Evolutionary conservation across 805 yeast species (phyloP).

Genomic region (Kazachstania bromeliacearum): DNA sequence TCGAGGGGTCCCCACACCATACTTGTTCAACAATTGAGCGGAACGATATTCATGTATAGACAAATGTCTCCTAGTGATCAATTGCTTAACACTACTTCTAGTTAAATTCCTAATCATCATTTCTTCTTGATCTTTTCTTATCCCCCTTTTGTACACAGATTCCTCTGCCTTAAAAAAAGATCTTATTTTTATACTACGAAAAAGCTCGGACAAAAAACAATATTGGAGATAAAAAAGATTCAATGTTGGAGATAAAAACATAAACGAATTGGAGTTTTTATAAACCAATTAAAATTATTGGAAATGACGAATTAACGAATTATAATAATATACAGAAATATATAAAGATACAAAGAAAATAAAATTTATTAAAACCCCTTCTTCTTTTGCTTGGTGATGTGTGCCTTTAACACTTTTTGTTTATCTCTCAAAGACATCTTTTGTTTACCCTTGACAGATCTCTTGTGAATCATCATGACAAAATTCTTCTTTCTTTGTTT

Average conservation of each 20-base stretch:
- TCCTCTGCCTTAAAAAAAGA: too few species aligned
- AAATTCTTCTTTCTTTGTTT: slow-evolving; percentile 98
- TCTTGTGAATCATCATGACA: slow-evolving; percentile 96
- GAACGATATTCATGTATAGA: slow-evolving; percentile 96
- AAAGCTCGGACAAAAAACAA: too few species aligned
- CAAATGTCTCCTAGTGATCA: slow-evolving; percentile 46
- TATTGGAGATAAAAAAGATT: too few species aligned
- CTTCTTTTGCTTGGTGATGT: slow-evolving; percentile 83
- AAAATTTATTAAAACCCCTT: slow-evolving; percentile 42
- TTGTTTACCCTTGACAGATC: slow-evolving; percentile 88
- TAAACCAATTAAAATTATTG: too few species aligned
- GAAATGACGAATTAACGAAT: too few species aligned
- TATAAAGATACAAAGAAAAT: too few species aligned
- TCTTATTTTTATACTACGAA: too few species aligned
- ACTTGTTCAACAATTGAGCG: slow-evolving; percentile 70
- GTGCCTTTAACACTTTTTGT: slow-evolving; percentile 79
- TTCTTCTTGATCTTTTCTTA: background rate
- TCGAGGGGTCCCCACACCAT: slow-evolving; percentile 83
- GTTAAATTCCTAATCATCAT: background rate
- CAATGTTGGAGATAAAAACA: too few species aligned
- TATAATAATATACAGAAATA: too few species aligned
- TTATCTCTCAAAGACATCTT: slow-evolving; percentile 83
- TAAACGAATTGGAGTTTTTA: too few species aligned
- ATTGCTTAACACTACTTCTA: slow-evolving; percentile 2
- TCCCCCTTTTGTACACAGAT: too few species aligned